Evolutionary conservation across 441 rosid genomes (phyloP).

Genomic region (Erysimum pusillum): DNA sequence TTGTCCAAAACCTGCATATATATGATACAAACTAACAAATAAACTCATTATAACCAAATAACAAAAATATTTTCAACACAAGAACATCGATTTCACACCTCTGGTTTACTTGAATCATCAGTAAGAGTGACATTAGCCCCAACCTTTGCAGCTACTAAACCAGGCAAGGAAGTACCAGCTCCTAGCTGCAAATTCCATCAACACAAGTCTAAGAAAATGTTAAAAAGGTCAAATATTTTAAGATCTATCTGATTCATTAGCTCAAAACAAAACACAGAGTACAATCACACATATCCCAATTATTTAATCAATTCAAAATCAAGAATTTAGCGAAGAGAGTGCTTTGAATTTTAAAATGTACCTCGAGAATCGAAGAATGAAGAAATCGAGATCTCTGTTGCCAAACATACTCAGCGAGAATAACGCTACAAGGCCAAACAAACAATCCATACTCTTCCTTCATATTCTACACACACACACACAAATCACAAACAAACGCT

Average conservation of each 20-base stretch:
- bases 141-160: constrained; percentile 82
- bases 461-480: constrained; percentile 58
- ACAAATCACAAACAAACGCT: background rate
- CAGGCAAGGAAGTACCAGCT: constrained; percentile 89
- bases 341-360: background rate
- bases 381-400: constrained; percentile 72
- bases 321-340: background rate
- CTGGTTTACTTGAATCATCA: constrained; percentile 63
- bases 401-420: constrained; percentile 82
- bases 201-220: constrained; percentile 34
- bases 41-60: constrained; percentile 6
- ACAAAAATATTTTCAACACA: background rate
- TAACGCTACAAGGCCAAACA: constrained; percentile 84
- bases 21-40: background rate
- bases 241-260: background rate
- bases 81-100: constrained; percentile 50
- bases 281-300: constrained; percentile 3
- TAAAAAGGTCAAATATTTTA: constrained; percentile 30
- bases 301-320: constrained; percentile 2
- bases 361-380: constrained; percentile 43
- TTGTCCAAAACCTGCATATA: constrained; percentile 82
- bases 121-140: constrained; percentile 78
- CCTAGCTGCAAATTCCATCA: constrained; percentile 61
- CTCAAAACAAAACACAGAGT: constrained; percentile 12
- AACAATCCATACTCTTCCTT: constrained; percentile 90